phyloP scores from a whole-genome alignment of 768 basidiomycete species.

The Lentinula sp. region DNA sequence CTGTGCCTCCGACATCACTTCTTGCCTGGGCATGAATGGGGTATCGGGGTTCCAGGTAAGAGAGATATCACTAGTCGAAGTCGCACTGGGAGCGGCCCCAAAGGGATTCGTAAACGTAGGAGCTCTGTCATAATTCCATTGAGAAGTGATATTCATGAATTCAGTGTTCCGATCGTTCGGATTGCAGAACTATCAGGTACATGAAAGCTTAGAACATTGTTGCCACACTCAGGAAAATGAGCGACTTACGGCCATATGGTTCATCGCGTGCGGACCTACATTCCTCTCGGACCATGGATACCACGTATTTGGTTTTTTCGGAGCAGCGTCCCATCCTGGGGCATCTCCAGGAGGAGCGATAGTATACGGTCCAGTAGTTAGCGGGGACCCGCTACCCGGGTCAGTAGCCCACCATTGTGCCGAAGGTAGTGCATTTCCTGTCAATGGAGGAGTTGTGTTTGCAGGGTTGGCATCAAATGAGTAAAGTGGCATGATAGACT shows the following conservation, averaged over 20 bases:
- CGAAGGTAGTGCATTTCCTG: neutral
- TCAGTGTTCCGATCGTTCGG: neutral
- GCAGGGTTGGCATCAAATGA: neutral
- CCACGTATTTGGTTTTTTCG: constrained; percentile 4
- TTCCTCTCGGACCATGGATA: neutral
- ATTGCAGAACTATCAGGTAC: neutral
- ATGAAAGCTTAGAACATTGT: neutral
- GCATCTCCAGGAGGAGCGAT: constrained; percentile 10
- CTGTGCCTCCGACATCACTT: neutral
- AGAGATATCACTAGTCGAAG: neutral
- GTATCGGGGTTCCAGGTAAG: neutral
- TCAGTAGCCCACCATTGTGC: constrained; percentile 1
- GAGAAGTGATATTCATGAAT: neutral
- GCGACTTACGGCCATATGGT: neutral
- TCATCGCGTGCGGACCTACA: neutral
- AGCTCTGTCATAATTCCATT: neutral
- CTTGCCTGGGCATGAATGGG: neutral
- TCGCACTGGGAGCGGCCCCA: neutral
- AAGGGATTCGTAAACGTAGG: constrained; percentile 4
- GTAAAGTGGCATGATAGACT: constrained; percentile 17
- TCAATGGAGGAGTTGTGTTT: neutral
- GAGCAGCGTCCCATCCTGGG: constrained; percentile 13
- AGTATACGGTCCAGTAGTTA: constrained; percentile 11
- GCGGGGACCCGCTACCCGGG: constrained; percentile 4
- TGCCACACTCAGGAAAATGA: neutral